A percentile compares a stretch with the other conserved stretches of the same genome.
phyloP scores from a whole-genome alignment of 495 filamentous ascomycete species.

The Friedmanniomyces endolithicus region DNA sequence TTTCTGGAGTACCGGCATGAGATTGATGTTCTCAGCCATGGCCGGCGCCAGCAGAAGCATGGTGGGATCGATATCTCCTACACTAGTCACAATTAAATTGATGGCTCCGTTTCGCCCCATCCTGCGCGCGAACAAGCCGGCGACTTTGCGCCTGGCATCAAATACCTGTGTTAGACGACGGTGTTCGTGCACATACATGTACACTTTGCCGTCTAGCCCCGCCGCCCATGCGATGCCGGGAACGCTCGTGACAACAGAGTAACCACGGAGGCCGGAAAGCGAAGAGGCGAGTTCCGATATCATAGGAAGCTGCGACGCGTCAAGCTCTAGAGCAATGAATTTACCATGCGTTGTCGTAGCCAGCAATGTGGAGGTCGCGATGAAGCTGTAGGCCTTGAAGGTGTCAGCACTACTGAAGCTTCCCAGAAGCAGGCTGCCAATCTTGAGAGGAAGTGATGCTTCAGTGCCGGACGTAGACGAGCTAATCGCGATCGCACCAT shows the following conservation, averaged over 20 bases:
- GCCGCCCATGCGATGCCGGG: constrained; percentile 38
- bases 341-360: constrained; percentile 43
- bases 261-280: constrained; percentile 30
- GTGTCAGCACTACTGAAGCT: constrained; percentile 26
- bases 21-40: not conserved
- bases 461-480: not conserved
- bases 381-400: constrained; percentile 54
- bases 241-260: constrained; percentile 34
- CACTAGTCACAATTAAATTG: not conserved
- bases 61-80: not conserved
- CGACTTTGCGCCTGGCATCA: constrained; percentile 36
- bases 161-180: not conserved
- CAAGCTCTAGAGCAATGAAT: constrained; percentile 20
- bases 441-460: not conserved
- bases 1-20: not conserved
- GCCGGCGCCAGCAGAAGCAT: not conserved
- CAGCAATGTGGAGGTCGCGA: constrained; percentile 45
- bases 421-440: not conserved
- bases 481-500: constrained; percentile 41
- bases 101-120: not conserved
- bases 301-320: not conserved
- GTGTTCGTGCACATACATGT: constrained; percentile 30
- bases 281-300: not conserved
- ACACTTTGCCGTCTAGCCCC: constrained; percentile 41
- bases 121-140: constrained; percentile 32